These are phyloP conservation scores for Jamesozyma lodderae DNA, from an alignment of 805 yeast species.

Conservation along the genomic window DNA sequence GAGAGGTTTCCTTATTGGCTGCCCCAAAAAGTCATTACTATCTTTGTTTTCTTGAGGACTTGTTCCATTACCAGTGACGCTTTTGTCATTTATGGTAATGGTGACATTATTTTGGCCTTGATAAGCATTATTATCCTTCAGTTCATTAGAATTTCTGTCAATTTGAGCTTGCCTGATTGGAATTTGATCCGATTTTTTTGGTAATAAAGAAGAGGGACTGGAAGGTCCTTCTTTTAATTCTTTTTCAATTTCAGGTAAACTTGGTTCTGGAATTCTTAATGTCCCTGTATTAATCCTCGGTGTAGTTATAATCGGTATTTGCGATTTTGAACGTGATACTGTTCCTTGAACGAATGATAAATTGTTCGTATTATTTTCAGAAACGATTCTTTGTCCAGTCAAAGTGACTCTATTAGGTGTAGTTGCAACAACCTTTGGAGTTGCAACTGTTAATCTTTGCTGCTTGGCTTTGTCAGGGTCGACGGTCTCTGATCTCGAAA, in stretches of 20 bases:
- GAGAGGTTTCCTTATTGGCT: no score
- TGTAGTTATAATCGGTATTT: constrained; percentile 5
- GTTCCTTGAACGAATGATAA: background rate
- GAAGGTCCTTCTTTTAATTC: constrained; percentile 30
- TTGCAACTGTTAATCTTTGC: constrained; percentile 21
- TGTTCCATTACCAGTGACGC: no score
- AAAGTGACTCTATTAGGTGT: constrained; percentile 19
- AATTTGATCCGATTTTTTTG: constrained; percentile 22
- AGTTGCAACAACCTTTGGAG: constrained; percentile 20
- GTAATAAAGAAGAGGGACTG: constrained; percentile 24
- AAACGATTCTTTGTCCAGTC: constrained; percentile 10
- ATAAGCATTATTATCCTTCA: no score
- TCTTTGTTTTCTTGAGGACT: no score
- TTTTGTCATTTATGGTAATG: no score
- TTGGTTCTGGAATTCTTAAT: constrained; percentile 34
- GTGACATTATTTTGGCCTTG: no score
- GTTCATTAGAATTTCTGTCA: background rate
- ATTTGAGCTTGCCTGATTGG: constrained; percentile 22
- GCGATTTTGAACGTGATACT: background rate
- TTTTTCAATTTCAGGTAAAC: constrained; percentile 30
- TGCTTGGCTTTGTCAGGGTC: constrained; percentile 28
- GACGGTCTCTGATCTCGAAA: constrained; percentile 28
- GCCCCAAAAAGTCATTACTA: no score
- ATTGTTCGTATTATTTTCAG: constrained; percentile 7
- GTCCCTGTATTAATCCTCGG: constrained; percentile 33